phyloP scores from a whole-genome alignment of 208 protist species.

The Porcisia hertigi region DNA sequence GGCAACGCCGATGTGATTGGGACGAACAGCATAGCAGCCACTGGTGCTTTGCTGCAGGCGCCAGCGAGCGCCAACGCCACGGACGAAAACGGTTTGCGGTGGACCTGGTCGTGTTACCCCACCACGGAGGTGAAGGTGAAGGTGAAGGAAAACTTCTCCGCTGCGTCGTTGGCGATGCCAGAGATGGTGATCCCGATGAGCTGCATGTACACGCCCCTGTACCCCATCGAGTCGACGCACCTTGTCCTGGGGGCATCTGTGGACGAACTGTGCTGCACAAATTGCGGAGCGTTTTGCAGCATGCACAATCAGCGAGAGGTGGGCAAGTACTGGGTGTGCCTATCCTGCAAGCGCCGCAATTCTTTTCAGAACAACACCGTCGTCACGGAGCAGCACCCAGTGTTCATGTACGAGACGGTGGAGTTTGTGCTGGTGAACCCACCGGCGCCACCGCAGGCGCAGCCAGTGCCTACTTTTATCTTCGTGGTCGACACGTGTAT shows the following conservation, averaged over 20 bases:
- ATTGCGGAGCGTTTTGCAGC: slow-evolving; percentile 75
- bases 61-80: slow-evolving; percentile 45
- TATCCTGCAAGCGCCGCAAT: slow-evolving; percentile 74
- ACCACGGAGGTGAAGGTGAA: slow-evolving; percentile 47
- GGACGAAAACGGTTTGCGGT: slow-evolving; percentile 79
- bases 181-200: slow-evolving; percentile 87
- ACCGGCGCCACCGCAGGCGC: slow-evolving; percentile 2
- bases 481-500: slow-evolving; percentile 98
- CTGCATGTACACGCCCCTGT: slow-evolving; percentile 90
- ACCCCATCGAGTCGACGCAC: slow-evolving; percentile 44
- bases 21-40: neutral
- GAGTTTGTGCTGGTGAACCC: slow-evolving; percentile 69
- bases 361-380: slow-evolving; percentile 43
- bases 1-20: neutral
- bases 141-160: slow-evolving; percentile 35
- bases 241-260: slow-evolving; percentile 45
- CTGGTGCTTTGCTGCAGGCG: slow-evolving; percentile 4
- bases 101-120: slow-evolving; percentile 89
- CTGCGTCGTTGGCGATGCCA: slow-evolving; percentile 41
- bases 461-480: slow-evolving; percentile 60
- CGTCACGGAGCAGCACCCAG: slow-evolving; percentile 59
- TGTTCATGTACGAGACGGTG: slow-evolving; percentile 74
- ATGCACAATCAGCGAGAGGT: slow-evolving; percentile 65
- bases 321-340: slow-evolving; percentile 78
- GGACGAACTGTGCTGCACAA: slow-evolving; percentile 49